phyloP scores from a whole-genome alignment of 2,329 filamentous ascomycete genomes.

The Aspergillus amoenus region DNA sequence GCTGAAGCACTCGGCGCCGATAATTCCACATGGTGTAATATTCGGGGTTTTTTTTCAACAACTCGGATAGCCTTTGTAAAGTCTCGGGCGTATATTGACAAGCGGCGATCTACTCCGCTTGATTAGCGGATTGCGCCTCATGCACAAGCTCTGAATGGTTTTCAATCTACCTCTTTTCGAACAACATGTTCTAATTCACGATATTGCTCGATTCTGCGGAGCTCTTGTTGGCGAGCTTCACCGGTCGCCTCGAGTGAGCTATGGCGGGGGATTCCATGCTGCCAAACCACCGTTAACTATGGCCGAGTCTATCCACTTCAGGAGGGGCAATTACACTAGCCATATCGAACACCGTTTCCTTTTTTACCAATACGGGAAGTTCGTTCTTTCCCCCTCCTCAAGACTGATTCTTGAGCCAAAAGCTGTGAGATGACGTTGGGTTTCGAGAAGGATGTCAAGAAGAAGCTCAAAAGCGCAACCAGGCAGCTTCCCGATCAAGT shows the following conservation, averaged over 20 bases:
- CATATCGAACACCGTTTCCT: conserved; percentile 21
- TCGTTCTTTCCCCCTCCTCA: not conserved
- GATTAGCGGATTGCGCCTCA: conserved; percentile 1
- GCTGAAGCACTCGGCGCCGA: conserved; percentile 67
- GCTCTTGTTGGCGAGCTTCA: conserved; percentile 69
- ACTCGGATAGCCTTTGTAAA: conserved; percentile 43
- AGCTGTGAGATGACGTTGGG: not conserved
- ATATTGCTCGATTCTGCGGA: conserved; percentile 74
- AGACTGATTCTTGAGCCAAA: not conserved
- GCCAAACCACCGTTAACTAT: conserved; percentile 27
- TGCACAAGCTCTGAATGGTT: not conserved
- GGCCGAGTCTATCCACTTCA: not conserved
- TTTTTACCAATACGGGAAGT: not conserved
- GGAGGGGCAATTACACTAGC: conserved; percentile 28
- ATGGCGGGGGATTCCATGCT: conserved; percentile 83
- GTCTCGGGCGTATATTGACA: conserved; percentile 44
- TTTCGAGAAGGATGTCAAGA: not conserved
- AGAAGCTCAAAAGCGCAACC: not conserved
- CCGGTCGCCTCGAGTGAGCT: conserved; percentile 62
- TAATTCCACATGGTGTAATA: conserved; percentile 52
- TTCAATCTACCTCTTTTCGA: conserved; percentile 57
- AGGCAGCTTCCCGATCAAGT: conserved; percentile 16
- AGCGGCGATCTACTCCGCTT: conserved; percentile 34
- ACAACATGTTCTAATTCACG: conserved; percentile 68
- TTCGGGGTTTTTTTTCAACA: conserved; percentile 48